Base-by-base conservation (phyloP, 208 protist species). In the Acanthamoeba healyi region DNA sequence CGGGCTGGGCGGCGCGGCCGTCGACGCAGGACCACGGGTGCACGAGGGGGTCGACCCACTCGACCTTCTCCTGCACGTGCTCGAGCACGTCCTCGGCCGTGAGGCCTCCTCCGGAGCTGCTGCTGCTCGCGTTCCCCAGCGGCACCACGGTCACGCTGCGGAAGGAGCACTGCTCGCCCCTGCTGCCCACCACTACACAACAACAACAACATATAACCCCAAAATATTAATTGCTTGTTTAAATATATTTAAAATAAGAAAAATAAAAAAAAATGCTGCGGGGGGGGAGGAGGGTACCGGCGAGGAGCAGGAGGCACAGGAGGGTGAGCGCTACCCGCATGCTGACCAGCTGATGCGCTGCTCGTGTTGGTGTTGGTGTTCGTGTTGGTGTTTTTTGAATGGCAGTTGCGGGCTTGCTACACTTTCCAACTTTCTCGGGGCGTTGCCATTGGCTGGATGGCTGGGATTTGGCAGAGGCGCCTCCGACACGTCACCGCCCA, bases 11-110 rank as follows among this genome's bases (percentile, higher is more conserved):
- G 38, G 67, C 14, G 36, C 67, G 67, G 67, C 67, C 67, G 38
- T 77, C 67, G 38, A 77, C 67, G 67, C 67, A 77, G 15, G 67
- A 77, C 67, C 67, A 77, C 14, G 14, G 38, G 4, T 77, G 67
- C 29, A n/a, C 7, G 17, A 44, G 36, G 15, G 67, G 67, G 67
- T 77, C 38, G 15, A 77, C 38, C 67, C 67, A 77, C 38, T 44
- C 67, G 14, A 77, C 67, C 67, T 44, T 77, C 29, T 77, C 67
- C 38, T 77, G 34, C 1, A 77, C 38, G 38, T 77, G 67, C 29
- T 2, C 6, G 9, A 29, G 67, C 67, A 77, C 67, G 34, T 77
- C 67, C 1, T 77, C 58, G 9, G 58, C 58, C 2, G 58, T 34
- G 4, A 65, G 58, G 2, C 58, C 58, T 3, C 15, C 49, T 7